Conservation (phyloP, 176 grass and related monocot species). For the Avena insularis region DNA sequence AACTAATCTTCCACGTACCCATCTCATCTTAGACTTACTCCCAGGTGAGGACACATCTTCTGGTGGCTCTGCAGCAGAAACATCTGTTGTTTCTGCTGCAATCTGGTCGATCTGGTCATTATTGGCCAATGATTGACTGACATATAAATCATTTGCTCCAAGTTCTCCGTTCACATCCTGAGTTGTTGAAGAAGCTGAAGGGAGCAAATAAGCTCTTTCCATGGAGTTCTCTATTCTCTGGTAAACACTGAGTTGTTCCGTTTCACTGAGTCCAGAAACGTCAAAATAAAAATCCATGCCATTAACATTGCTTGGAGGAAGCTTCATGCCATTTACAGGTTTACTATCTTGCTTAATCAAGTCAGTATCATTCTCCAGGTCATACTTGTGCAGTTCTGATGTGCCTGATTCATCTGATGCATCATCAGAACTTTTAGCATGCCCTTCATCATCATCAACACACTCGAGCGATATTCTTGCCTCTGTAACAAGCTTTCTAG, state of each 20-base stretch:
- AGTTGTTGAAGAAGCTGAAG: constrained; percentile 45
- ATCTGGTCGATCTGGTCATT: constrained; percentile 22
- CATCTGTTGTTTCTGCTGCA: constrained; percentile 28
- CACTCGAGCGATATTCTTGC: constrained; percentile 59
- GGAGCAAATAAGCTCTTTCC: constrained; percentile 52
- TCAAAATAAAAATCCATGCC: constrained; percentile 48
- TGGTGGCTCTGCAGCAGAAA: neutral
- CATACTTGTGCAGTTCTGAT: constrained; percentile 13
- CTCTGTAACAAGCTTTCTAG: constrained; percentile 77
- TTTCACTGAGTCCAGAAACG: constrained; percentile 34
- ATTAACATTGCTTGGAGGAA: constrained; percentile 36
- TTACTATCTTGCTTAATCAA: constrained; percentile 38
- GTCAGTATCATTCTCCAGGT: constrained; percentile 25
- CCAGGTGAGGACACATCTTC: constrained; percentile 13
- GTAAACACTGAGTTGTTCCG: constrained; percentile 36
- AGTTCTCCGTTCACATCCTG: constrained; percentile 44
- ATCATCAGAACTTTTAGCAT: constrained; percentile 40
- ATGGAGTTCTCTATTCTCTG: constrained; percentile 49
- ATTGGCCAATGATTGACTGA: constrained; percentile 28
- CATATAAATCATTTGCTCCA: constrained; percentile 32
- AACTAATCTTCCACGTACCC: constrained; percentile 69
- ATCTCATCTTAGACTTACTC: constrained; percentile 57
- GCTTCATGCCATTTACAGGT: constrained; percentile 58
- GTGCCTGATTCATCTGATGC: constrained; percentile 28
- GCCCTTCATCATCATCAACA: constrained; percentile 39